These are phyloP conservation scores for Graphium sp. DNA, from an alignment of 2,329 filamentous ascomycete species.

Conservation along the genomic window DNA sequence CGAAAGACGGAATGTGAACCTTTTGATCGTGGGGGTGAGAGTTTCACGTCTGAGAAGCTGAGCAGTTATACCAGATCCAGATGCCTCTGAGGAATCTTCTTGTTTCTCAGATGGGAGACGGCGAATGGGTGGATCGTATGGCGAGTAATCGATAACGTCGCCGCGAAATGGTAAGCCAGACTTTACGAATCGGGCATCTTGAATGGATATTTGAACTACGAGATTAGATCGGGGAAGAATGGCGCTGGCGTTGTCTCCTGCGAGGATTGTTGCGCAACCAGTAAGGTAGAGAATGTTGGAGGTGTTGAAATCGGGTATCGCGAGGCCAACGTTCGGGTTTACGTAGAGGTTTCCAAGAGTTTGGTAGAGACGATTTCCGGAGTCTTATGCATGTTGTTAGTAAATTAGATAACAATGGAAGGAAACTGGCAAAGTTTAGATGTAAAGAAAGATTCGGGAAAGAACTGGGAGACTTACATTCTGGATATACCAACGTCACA, in stretches of 20 bases:
- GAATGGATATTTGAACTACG: constrained; percentile 50
- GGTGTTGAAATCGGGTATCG: constrained; percentile 57
- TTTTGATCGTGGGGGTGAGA: constrained; percentile 49
- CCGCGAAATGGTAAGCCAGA: constrained; percentile 55
- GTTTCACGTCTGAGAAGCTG: constrained; percentile 38
- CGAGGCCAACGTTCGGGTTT: constrained; percentile 51
- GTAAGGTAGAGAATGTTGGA: constrained; percentile 62
- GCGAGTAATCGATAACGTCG: constrained; percentile 38
- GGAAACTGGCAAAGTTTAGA: no score
- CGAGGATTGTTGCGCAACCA: constrained; percentile 48
- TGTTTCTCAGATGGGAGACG: constrained; percentile 41
- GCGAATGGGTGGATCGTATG: constrained; percentile 65
- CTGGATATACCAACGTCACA: constrained; percentile 53
- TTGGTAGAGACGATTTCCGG: constrained; percentile 72
- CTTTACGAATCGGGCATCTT: constrained; percentile 42
- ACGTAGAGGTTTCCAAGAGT: constrained; percentile 60
- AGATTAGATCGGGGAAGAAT: constrained; percentile 56
- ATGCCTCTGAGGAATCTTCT: constrained; percentile 7
- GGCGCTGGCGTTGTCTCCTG: constrained; percentile 42
- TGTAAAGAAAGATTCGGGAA: no score
- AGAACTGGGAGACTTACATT: constrained; percentile 30
- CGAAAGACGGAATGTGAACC: constrained; percentile 35
- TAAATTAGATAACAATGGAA: neutral
- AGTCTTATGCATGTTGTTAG: constrained; percentile 17
- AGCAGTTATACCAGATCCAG: constrained; percentile 19